phyloP scores from a whole-genome alignment of 169 alveolate species.

The Besnoitia besnoiti region DNA sequence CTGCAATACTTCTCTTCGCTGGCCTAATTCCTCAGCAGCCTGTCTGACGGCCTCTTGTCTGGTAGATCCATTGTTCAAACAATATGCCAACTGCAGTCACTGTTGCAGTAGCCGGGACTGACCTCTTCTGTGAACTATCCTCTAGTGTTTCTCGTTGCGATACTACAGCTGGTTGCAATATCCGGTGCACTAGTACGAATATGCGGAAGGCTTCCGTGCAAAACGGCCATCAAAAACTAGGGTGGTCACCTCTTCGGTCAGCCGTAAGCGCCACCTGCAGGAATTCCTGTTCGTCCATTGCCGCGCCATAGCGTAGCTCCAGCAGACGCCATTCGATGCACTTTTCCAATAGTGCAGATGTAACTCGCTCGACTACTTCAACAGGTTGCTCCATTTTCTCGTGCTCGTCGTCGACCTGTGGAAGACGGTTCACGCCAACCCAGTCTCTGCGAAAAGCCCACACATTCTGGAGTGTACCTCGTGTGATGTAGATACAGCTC shows the following conservation, averaged over 20 bases:
- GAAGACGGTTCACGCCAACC: too few relatives aligned
- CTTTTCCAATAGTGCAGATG: neutral
- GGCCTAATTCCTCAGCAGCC: neutral
- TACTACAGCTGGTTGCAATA: neutral
- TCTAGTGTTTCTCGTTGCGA: neutral
- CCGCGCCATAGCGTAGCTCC: neutral
- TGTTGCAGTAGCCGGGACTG: too few relatives aligned
- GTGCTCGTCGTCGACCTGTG: too few relatives aligned
- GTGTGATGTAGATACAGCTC: too few relatives aligned
- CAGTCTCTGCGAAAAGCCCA: too few relatives aligned
- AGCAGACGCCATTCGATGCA: neutral
- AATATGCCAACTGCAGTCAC: too few relatives aligned
- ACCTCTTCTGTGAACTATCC: neutral
- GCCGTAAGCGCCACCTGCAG: neutral
- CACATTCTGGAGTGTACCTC: too few relatives aligned
- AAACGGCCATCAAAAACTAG: too few relatives aligned
- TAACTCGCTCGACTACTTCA: neutral
- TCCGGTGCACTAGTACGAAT: neutral
- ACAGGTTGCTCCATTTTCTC: neutral
- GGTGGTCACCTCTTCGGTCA: too few relatives aligned
- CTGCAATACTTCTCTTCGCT: neutral
- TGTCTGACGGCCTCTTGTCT: neutral
- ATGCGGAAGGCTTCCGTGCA: too few relatives aligned
- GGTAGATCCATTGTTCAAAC: too few relatives aligned
- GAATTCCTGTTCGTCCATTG: slow-evolving; percentile 6